A percentile compares a stretch with the other conserved stretches of the same genome.
Conservation (phyloP, 768 basidiomycete genomes). For the Rhizopogon vinicolor region DNA sequence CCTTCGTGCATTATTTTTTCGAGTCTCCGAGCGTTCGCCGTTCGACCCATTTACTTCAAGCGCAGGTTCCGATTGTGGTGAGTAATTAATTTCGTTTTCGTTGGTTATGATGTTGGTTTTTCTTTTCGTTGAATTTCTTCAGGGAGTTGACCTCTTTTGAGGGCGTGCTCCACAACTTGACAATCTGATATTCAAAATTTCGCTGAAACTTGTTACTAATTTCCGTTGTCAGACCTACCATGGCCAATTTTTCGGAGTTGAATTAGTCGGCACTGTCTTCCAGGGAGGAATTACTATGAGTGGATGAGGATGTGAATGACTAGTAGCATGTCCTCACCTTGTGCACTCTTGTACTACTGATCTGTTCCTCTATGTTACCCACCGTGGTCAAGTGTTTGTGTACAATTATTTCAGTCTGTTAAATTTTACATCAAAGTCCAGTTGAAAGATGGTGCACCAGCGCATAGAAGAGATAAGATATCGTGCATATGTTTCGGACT, state of each 20-base stretch:
- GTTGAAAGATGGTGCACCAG: too few species aligned
- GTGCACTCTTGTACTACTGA: too few species aligned
- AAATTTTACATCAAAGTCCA: too few species aligned
- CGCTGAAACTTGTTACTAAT: constrained; percentile 6
- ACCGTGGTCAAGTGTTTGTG: too few species aligned
- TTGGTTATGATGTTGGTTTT: constrained; percentile 50
- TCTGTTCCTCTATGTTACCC: too few species aligned
- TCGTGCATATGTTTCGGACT: too few species aligned
- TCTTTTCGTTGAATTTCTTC: constrained; percentile 82
- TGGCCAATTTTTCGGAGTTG: neutral
- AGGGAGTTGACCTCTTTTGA: constrained; percentile 68
- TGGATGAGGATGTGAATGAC: too few species aligned
- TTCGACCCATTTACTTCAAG: constrained; percentile 28
- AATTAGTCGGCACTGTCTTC: too few species aligned
- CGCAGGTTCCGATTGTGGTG: constrained; percentile 10
- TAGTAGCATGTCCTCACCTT: too few species aligned
- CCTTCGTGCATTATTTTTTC: constrained; percentile 42
- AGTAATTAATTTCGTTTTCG: constrained; percentile 15
- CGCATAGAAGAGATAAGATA: too few species aligned
- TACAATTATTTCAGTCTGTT: too few species aligned
- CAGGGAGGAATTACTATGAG: too few species aligned
- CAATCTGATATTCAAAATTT: constrained; percentile 30
- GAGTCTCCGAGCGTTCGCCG: constrained; percentile 45
- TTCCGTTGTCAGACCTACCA: neutral
- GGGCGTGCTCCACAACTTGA: constrained; percentile 78